Conservation (phyloP, 2,329 filamentous ascomycete species). For the Colletotrichum australisinense region DNA sequence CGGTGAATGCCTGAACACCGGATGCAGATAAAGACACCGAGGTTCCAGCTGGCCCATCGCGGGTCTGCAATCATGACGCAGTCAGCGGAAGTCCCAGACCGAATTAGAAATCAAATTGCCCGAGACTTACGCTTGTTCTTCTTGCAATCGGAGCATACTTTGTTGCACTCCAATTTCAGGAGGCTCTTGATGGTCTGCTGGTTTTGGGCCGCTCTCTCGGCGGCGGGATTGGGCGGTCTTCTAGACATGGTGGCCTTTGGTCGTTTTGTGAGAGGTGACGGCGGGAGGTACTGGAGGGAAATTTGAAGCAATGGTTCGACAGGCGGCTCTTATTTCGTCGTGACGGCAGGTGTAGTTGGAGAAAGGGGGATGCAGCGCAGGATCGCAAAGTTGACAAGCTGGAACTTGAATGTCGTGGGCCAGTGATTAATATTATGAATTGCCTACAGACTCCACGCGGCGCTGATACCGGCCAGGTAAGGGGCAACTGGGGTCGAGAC, state of each 20-base stretch:
- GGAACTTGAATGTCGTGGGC: slow-evolving; percentile 20
- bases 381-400: slow-evolving; percentile 28
- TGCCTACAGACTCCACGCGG: slow-evolving; percentile 19
- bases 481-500: slow-evolving; percentile 30
- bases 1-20: slow-evolving; percentile 98
- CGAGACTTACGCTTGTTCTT: slow-evolving; percentile 87
- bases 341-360: not conserved
- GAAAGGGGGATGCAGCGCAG: slow-evolving; percentile 11
- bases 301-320: not conserved
- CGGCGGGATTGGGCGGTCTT: slow-evolving; percentile 79
- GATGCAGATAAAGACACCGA: slow-evolving; percentile 97
- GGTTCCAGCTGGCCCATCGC: slow-evolving; percentile 99
- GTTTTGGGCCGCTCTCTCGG: slow-evolving; percentile 93
- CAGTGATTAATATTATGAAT: slow-evolving; percentile 28
- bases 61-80: slow-evolving; percentile 71
- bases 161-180: slow-evolving; percentile 94
- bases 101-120: not conserved
- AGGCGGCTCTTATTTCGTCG: not conserved
- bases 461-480: slow-evolving; percentile 34
- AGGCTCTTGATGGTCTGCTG: slow-evolving; percentile 93
- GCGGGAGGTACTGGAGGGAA: not conserved
- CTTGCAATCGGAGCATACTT: slow-evolving; percentile 98
- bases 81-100: slow-evolving; percentile 14
- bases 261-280: not conserved
- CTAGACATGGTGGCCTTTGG: slow-evolving; percentile 74